Evolutionary conservation across 2,329 filamentous ascomycete species (phyloP).

Genomic region (Myriosclerotinia curreyana): DNA sequence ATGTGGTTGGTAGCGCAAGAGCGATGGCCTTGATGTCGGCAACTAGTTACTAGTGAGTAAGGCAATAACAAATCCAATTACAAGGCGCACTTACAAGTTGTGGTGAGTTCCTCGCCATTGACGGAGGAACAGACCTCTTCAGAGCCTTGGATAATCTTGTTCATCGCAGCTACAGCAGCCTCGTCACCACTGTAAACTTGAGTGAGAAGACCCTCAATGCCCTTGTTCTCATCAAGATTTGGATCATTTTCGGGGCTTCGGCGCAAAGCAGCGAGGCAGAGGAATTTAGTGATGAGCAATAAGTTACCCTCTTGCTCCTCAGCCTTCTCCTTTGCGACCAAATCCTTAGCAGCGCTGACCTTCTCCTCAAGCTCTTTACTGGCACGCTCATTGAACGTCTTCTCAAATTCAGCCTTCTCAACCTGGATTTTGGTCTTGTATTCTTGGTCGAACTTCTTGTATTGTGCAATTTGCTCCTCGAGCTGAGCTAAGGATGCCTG

Average conservation of each 20-base stretch:
- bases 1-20: conserved; percentile 51
- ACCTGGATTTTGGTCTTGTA: conserved; percentile 59
- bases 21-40: conserved; percentile 57
- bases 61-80: not conserved
- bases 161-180: conserved; percentile 67
- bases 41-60: conserved; percentile 43
- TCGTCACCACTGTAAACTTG: conserved; percentile 78
- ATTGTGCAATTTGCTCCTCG: conserved; percentile 71
- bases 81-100: conserved; percentile 62
- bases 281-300: conserved; percentile 72
- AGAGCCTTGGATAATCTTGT: conserved; percentile 72
- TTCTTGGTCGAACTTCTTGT: conserved; percentile 72
- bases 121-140: conserved; percentile 65
- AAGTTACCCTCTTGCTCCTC: conserved; percentile 62
- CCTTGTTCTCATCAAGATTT: conserved; percentile 68
- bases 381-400: conserved; percentile 51
- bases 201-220: conserved; percentile 75
- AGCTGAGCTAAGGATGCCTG: conserved; percentile 64
- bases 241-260: conserved; percentile 63
- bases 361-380: conserved; percentile 48
- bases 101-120: conserved; percentile 59
- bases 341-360: conserved; percentile 47
- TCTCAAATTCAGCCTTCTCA: conserved; percentile 60
- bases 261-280: conserved; percentile 74
- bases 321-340: conserved; percentile 46